Evolutionary conservation across 2,329 filamentous ascomycete species (phyloP).

Genomic region (Beauveria brongniartii): DNA sequence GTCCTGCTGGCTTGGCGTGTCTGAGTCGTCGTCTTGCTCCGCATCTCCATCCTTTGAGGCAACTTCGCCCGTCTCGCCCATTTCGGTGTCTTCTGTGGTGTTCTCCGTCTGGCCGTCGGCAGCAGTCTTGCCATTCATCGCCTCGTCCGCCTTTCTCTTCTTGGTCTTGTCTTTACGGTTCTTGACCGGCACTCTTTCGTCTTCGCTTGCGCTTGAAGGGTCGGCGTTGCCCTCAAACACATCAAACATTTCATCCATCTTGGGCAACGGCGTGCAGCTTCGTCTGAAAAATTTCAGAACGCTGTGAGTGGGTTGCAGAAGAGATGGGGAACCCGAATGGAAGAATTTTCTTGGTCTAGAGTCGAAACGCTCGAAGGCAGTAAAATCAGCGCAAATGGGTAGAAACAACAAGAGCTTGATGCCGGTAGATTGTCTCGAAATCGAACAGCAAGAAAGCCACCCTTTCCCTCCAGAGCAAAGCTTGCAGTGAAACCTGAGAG

Average conservation of each 20-base stretch:
- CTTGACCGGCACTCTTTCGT: conserved; percentile 37
- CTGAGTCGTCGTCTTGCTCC: conserved; percentile 29
- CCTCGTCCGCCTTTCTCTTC: conserved; percentile 80
- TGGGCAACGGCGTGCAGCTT: conserved; percentile 11
- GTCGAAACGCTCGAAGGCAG: neutral
- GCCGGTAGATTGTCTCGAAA: neutral
- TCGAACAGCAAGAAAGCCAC: neutral
- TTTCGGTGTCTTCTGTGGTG: conserved; percentile 27
- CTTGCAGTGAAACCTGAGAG: neutral
- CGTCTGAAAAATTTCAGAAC: neutral
- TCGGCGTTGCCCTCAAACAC: conserved; percentile 62
- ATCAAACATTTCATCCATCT: conserved; percentile 74
- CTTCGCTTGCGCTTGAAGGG: conserved; percentile 33
- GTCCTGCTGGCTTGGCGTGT: conserved; percentile 40
- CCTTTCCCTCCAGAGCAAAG: neutral
- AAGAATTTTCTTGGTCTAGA: neutral
- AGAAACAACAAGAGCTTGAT: neutral
- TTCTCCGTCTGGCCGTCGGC: conserved; percentile 12
- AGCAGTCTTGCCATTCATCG: conserved; percentile 50
- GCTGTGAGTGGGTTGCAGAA: neutral
- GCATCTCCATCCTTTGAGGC: conserved; percentile 27
- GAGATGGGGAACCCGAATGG: neutral
- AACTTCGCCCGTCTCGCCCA: conserved; percentile 36
- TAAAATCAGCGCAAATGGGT: neutral
- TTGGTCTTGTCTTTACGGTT: conserved; percentile 57